Evolutionary conservation across 371 early-diverging fungal species (phyloP).

Genomic region (Blakeslea trispora): DNA sequence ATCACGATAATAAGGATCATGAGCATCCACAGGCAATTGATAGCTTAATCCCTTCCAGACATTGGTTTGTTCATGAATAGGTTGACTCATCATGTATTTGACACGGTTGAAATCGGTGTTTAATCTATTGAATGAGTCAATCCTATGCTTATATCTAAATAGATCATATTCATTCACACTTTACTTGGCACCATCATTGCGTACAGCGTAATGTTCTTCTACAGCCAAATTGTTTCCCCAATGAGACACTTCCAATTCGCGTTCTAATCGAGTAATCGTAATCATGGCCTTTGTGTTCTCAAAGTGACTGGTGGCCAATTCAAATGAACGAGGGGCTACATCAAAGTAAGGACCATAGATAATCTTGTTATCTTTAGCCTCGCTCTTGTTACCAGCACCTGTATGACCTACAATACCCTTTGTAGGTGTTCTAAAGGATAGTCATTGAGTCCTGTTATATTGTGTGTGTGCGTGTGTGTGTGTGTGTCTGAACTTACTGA

Average conservation of each 20-base stretch:
- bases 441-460: no score
- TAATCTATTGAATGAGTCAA: constrained; percentile 47
- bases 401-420: constrained; percentile 47
- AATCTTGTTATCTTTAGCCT: constrained; percentile 56
- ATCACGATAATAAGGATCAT: constrained; percentile 87
- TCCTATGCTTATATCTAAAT: background rate
- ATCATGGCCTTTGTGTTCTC: constrained; percentile 65
- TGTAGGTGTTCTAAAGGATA: constrained; percentile 43
- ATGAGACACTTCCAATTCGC: constrained; percentile 86
- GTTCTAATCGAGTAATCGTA: constrained; percentile 61
- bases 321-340: constrained; percentile 48
- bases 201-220: constrained; percentile 82
- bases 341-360: constrained; percentile 77
- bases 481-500: constrained; percentile 62
- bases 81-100: constrained; percentile 57
- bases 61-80: constrained; percentile 58
- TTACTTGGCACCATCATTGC: constrained; percentile 83
- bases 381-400: constrained; percentile 29
- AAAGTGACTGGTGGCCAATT: constrained; percentile 61
- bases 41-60: constrained; percentile 58
- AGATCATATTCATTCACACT: constrained; percentile 29
- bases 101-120: constrained; percentile 77
- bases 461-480: no score
- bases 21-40: constrained; percentile 67
- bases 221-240: constrained; percentile 83